Conservation (phyloP, 2,329 filamentous ascomycete species). For the Trichoderma endophyticum region DNA sequence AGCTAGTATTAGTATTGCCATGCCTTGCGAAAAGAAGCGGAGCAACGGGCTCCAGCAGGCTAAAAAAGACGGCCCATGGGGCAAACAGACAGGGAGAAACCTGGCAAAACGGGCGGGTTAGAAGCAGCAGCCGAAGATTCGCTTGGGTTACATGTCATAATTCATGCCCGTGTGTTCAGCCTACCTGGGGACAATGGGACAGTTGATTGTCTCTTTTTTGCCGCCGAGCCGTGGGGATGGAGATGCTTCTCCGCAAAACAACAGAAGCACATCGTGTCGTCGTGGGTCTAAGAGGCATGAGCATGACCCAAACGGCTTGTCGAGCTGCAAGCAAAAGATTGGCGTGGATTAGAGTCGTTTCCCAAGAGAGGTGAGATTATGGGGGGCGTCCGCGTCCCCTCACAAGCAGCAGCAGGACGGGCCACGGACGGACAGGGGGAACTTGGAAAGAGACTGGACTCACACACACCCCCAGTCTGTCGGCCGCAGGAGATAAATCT, state of each 20-base stretch:
- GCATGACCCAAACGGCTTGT: neutral
- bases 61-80: neutral
- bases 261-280: neutral
- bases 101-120: neutral
- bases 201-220: neutral
- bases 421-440: neutral
- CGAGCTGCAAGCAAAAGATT: neutral
- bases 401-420: neutral
- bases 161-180: neutral
- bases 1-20: constrained; percentile 11
- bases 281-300: neutral
- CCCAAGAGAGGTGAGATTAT: constrained; percentile 5
- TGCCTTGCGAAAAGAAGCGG: constrained; percentile 14
- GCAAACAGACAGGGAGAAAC: neutral
- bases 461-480: constrained; percentile 1
- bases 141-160: neutral
- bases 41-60: neutral
- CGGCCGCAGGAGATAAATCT: neutral
- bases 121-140: neutral
- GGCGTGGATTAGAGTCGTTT: constrained; percentile 1
- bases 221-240: neutral
- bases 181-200: neutral
- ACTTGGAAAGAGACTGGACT: neutral
- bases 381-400: neutral
- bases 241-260: neutral